These are phyloP conservation scores for Plantago rigida DNA, from an alignment of 305 asterid species.

Conservation along the genomic window DNA sequence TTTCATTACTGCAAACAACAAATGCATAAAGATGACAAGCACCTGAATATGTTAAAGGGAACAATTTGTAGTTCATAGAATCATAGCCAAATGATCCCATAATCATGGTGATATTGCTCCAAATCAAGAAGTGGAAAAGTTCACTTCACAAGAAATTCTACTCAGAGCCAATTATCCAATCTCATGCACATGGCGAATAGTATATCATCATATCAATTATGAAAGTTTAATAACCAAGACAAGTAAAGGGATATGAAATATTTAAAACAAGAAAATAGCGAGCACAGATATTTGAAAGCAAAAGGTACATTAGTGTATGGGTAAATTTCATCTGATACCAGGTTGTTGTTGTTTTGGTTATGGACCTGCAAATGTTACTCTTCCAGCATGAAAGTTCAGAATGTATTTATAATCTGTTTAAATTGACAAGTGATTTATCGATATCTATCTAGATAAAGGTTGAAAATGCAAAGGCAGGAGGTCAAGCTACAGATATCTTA, in stretches of 20 bases:
- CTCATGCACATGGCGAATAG: too few relatives aligned
- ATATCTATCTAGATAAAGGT: slow-evolving; percentile 30
- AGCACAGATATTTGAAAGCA: too few relatives aligned
- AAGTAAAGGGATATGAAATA: background rate
- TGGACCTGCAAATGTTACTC: slow-evolving; percentile 8
- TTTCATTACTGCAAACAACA: too few relatives aligned
- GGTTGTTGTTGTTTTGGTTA: background rate
- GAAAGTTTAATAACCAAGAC: background rate
- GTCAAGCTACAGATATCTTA: slow-evolving; percentile 23
- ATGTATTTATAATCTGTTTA: slow-evolving; percentile 1
- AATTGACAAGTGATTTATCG: slow-evolving; percentile 3
- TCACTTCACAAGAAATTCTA: too few relatives aligned
- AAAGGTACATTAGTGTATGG: too few relatives aligned
- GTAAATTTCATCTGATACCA: too few relatives aligned
- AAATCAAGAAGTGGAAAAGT: background rate
- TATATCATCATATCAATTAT: background rate
- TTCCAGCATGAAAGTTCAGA: slow-evolving; percentile 4
- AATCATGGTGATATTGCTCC: background rate
- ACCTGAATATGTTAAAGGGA: too few relatives aligned
- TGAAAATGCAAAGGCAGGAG: slow-evolving; percentile 23
- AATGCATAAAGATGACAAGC: too few relatives aligned
- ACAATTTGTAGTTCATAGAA: too few relatives aligned
- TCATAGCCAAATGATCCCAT: background rate
- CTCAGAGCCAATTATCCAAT: too few relatives aligned
- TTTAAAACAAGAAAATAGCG: background rate